Conservation (phyloP, 73 alveolate genomes). For the Blepharisma japonicum region DNA sequence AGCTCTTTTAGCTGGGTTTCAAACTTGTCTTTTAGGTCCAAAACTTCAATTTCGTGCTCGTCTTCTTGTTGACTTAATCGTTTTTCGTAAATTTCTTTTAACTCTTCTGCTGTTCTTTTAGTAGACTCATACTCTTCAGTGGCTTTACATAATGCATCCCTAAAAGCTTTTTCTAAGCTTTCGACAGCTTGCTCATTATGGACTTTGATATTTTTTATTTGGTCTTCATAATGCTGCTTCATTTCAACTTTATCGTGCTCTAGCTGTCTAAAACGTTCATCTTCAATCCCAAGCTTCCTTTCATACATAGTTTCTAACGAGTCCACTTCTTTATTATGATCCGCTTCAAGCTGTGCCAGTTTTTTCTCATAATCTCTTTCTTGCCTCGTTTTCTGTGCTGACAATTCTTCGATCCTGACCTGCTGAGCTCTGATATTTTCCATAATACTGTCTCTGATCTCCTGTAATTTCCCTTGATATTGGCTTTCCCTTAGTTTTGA, state of each 20-base stretch:
- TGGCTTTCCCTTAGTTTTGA: slow-evolving; percentile 51
- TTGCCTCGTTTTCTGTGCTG: slow-evolving; percentile 56
- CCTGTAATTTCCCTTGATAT: slow-evolving; percentile 48
- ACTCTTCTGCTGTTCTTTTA: slow-evolving; percentile 66
- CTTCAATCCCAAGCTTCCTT: slow-evolving; percentile 74
- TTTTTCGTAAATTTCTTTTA: slow-evolving; percentile 64
- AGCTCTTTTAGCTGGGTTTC: slow-evolving; percentile 35
- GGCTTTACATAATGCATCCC: slow-evolving; percentile 50
- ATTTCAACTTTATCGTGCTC: slow-evolving; percentile 80
- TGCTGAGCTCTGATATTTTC: slow-evolving; percentile 58
- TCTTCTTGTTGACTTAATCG: slow-evolving; percentile 69
- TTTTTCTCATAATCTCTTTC: slow-evolving; percentile 70
- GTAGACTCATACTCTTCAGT: slow-evolving; percentile 61
- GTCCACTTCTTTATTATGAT: slow-evolving; percentile 72
- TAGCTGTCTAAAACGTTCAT: slow-evolving; percentile 61
- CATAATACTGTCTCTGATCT: slow-evolving; percentile 57
- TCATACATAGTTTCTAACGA: slow-evolving; percentile 78
- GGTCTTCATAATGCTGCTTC: slow-evolving; percentile 65
- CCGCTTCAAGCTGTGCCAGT: slow-evolving; percentile 72
- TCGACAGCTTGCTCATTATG: slow-evolving; percentile 63
- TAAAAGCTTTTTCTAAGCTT: slow-evolving; percentile 52
- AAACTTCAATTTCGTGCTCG: slow-evolving; percentile 74
- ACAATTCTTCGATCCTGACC: slow-evolving; percentile 63
- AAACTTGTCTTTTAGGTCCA: slow-evolving; percentile 54
- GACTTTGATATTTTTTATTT: slow-evolving; percentile 56